phyloP scores from a whole-genome alignment of 768 basidiomycete species.

The Lactifluus pinguis region DNA sequence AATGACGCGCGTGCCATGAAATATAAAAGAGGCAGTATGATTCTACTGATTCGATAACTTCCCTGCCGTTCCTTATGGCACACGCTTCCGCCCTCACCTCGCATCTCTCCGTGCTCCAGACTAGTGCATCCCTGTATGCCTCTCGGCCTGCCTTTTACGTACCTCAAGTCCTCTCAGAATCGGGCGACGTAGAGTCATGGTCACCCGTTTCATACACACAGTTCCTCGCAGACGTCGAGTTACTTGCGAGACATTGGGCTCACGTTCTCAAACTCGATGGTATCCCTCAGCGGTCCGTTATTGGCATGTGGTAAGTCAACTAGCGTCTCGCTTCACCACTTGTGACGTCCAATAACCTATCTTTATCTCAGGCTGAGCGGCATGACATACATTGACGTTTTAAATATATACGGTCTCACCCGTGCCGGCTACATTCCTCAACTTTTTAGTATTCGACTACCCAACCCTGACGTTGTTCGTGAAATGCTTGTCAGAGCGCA shows the following conservation, averaged over 20 bases:
- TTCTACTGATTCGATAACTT: neutral
- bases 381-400: conserved; percentile 58
- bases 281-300: conserved; percentile 47
- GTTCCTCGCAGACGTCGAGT: conserved; percentile 58
- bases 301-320: conserved; percentile 58
- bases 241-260: conserved; percentile 57
- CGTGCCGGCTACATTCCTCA: conserved; percentile 74
- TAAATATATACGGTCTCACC: conserved; percentile 68
- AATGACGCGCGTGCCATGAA: conserved; percentile 7
- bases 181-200: conserved; percentile 44
- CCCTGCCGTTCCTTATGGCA: conserved; percentile 9
- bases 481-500: conserved; percentile 57
- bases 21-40: conserved; percentile 17
- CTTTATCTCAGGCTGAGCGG: conserved; percentile 51
- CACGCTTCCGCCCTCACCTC: conserved; percentile 23
- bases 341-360: conserved; percentile 1
- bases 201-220: conserved; percentile 51
- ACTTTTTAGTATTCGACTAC: conserved; percentile 68
- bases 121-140: conserved; percentile 42
- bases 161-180: conserved; percentile 38
- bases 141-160: conserved; percentile 50
- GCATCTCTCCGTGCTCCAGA: conserved; percentile 57
- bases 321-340: conserved; percentile 1
- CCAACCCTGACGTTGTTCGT: conserved; percentile 60
- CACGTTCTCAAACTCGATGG: conserved; percentile 36